Evolutionary conservation across 495 filamentous ascomycete genomes (phyloP), one percentile per base, ranked within the genome.

Genomic region (Lophiotrema nucula): DNA sequence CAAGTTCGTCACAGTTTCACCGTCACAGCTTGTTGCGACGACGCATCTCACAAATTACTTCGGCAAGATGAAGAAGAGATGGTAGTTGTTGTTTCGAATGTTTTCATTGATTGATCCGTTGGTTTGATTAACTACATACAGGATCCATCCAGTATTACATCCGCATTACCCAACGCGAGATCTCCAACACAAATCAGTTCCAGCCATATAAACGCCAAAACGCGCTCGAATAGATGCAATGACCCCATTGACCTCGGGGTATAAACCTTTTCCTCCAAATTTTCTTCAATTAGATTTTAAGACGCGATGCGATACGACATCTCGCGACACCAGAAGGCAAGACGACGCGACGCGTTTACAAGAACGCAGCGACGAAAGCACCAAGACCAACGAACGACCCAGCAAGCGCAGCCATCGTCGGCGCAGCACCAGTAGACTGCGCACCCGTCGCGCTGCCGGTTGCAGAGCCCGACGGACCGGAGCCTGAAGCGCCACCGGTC

Each of bases 291-390:
- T 8, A 35, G 19, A 43, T 21, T 18, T 16, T 24, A 42, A 12
- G 27, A 21, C 33, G 53, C 44, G 43, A 47, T 48, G 31, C 42
- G 21, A 47, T 19, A 22, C 28, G 28, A 53, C 23, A 53, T 2
- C 23, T 22, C 22, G 26, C 43, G 2, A 35, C n/a, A n/a, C n/a
- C n/a, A n/a, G n/a, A n/a, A n/a, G n/a, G n/a, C n/a, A n/a, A n/a
- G n/a, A n/a, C n/a, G n/a, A n/a, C n/a, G n/a, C n/a, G 19, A 52
- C 24, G 19, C 47, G 52, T 45, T 38, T 64, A 67, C 55, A 67
- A 60, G 60, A 67, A 43, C 6, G 39, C 39, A 21, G 39, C 39
- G 11, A 43, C 19, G 39, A 43, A 21, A 18, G 39, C 39, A 43
- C 39, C 39, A 21, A 43, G 37, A 53, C 64, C 64, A 33, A 57